These are phyloP conservation scores for Mangifera indica DNA, from an alignment of 345 rosid genomes.

Conservation along the genomic window DNA sequence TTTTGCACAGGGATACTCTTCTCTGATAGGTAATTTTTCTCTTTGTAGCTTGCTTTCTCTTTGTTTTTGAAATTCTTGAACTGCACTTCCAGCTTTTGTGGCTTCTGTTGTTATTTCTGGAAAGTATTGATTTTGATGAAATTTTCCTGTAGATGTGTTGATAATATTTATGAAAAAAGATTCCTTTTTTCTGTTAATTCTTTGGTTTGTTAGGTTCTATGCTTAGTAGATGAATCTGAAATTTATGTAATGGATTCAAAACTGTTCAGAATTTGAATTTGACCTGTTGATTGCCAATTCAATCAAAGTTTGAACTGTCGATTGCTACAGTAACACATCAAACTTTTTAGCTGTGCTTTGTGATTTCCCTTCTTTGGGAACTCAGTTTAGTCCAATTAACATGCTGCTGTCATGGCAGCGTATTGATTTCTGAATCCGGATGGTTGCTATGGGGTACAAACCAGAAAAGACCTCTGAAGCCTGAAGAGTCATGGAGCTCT, in stretches of 20 bases:
- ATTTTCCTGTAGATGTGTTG: background rate
- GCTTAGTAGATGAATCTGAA: slow-evolving; percentile 10
- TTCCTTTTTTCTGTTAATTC: background rate
- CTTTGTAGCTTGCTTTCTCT: slow-evolving; percentile 1
- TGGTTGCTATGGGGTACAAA: background rate
- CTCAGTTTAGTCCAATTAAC: background rate
- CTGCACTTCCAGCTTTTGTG: slow-evolving; percentile 6
- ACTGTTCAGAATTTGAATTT: background rate
- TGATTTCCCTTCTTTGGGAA: background rate
- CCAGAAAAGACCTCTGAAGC: background rate
- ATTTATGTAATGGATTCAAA: background rate
- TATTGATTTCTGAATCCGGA: background rate
- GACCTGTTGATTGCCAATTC: background rate
- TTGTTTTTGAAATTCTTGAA: background rate
- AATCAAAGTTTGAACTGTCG: background rate
- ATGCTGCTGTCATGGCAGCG: background rate
- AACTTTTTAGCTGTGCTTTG: background rate
- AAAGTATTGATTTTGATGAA: background rate
- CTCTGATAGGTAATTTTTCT: slow-evolving; percentile 57
- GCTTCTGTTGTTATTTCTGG: slow-evolving; percentile 15
- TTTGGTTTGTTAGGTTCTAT: background rate
- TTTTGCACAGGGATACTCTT: slow-evolving; percentile 90
- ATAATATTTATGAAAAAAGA: background rate
- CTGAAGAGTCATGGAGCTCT: background rate
- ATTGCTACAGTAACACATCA: background rate